A percentile compares a stretch with the other conserved stretches of the same genome.
Evolutionary conservation across 1,284 basidiomycete species (phyloP).

Genomic region (Porogramme epimiltina): DNA sequence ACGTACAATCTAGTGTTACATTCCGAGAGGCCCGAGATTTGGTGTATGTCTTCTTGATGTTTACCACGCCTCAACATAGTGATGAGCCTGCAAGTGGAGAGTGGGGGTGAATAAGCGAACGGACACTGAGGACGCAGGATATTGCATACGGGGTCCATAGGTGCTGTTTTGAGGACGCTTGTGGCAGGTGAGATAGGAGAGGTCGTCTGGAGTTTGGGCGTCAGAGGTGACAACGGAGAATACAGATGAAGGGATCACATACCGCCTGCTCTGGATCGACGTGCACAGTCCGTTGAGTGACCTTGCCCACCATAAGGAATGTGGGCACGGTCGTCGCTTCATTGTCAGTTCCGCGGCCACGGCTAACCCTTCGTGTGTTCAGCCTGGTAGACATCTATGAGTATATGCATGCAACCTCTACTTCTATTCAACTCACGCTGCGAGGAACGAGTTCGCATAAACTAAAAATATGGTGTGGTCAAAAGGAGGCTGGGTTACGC

Average conservation of each 20-base stretch:
- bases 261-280: slow-evolving; percentile 17
- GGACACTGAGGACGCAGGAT: neutral
- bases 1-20: slow-evolving; percentile 19
- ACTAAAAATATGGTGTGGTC: slow-evolving; percentile 38
- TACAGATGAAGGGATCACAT: neutral
- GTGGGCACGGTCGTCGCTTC: slow-evolving; percentile 39
- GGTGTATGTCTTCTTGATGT: neutral
- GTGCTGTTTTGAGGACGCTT: neutral
- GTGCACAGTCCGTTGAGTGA: slow-evolving; percentile 19
- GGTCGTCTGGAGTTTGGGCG: neutral
- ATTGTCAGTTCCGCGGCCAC: slow-evolving; percentile 46
- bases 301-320: slow-evolving; percentile 43
- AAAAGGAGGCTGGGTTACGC: neutral
- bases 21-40: neutral
- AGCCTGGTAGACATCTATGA: slow-evolving; percentile 30
- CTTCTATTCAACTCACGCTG: slow-evolving; percentile 47
- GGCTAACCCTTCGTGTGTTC: slow-evolving; percentile 44
- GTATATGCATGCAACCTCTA: neutral
- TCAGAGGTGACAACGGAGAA: neutral
- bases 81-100: neutral
- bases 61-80: slow-evolving; percentile 21
- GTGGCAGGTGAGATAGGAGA: slow-evolving; percentile 14
- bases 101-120: neutral
- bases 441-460: slow-evolving; percentile 68
- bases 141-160: slow-evolving; percentile 8